Conservation (phyloP, 768 basidiomycete species). For the Calvatia gigantea region DNA sequence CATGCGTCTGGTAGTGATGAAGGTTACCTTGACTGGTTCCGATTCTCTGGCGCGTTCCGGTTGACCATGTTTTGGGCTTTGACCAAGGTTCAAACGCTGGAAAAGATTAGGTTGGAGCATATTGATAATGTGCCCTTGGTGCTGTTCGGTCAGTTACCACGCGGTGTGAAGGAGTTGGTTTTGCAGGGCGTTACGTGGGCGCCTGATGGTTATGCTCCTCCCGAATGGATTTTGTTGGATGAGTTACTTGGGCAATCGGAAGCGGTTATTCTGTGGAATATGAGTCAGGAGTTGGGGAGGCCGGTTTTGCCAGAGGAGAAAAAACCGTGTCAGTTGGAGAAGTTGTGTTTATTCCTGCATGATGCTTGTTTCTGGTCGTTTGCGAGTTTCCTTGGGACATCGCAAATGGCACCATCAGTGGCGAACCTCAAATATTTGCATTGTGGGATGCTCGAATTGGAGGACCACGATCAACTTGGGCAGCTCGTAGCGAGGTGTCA, state of each 20-base stretch:
- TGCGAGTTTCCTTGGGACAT: not conserved
- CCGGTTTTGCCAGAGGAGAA: not conserved
- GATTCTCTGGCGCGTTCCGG: not conserved
- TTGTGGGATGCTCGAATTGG: not conserved
- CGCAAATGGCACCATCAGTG: not conserved
- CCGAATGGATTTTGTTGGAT: not conserved
- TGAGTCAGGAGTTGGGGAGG: not conserved
- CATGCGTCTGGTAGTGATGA: constrained; percentile 3
- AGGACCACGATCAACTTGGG: not conserved
- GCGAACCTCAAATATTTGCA: not conserved
- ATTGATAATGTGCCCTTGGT: not conserved
- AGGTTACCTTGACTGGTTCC: not conserved
- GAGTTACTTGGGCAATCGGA: not conserved
- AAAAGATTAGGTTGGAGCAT: not conserved
- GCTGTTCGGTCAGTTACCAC: not conserved
- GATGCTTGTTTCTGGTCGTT: not conserved
- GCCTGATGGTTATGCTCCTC: constrained; percentile 2
- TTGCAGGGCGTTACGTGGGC: not conserved
- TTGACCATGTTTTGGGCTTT: not conserved
- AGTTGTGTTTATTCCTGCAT: not conserved
- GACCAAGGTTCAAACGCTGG: not conserved
- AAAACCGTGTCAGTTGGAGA: not conserved
- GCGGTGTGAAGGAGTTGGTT: not conserved
- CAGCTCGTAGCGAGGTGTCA: not conserved
- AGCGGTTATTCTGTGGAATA: not conserved